Conservation (phyloP, 176 grass and related monocot species). For the Coix lacrymajobi region DNA sequence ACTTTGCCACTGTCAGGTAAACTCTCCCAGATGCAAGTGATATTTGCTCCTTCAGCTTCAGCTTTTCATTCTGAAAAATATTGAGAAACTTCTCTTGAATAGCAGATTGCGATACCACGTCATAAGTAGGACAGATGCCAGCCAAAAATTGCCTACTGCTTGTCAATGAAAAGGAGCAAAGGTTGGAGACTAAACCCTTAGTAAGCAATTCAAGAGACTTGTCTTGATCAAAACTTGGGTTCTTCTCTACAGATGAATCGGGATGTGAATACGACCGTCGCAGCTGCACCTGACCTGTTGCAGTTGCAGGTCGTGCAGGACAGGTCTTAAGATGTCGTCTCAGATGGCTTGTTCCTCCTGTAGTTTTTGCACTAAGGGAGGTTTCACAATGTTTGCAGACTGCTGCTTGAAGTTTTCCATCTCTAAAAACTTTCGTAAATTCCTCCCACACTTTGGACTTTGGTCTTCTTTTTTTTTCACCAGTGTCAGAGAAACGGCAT, state of each 20-base stretch:
- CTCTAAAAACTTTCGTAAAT: too few relatives aligned
- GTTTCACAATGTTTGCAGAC: too few relatives aligned
- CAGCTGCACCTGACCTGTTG: neutral
- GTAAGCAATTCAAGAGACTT: neutral
- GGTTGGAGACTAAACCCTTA: neutral
- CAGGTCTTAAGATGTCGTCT: too few relatives aligned
- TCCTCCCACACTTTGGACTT: too few relatives aligned
- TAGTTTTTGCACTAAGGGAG: too few relatives aligned
- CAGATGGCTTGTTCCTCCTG: too few relatives aligned
- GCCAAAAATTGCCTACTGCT: neutral
- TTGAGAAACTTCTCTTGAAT: neutral
- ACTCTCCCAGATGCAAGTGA: neutral
- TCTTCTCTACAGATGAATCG: neutral
- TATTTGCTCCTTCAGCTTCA: neutral
- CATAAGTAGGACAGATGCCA: neutral
- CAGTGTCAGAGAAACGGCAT: too few relatives aligned
- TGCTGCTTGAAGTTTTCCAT: too few relatives aligned
- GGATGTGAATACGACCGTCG: neutral
- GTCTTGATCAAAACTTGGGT: neutral
- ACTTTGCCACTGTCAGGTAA: neutral
- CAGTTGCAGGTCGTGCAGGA: too few relatives aligned
- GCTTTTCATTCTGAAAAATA: neutral
- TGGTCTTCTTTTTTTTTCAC: too few relatives aligned
- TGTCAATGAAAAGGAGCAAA: neutral
- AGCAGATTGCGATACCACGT: neutral